phyloP scores from a whole-genome alignment of 768 basidiomycete species.

The Termitomyces sp. region DNA sequence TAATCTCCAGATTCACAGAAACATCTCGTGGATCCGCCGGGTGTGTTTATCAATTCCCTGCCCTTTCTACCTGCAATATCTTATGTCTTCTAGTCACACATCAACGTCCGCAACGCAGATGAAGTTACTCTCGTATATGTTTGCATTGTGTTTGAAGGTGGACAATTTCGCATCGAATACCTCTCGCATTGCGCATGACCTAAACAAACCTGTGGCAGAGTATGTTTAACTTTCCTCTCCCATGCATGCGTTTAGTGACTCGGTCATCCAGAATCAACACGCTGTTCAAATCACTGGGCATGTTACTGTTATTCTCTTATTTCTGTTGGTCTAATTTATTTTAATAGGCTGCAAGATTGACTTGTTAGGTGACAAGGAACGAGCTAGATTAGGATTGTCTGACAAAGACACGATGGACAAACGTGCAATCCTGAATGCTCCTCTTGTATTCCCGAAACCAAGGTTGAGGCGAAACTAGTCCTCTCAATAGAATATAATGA shows the following conservation, averaged over 20 bases:
- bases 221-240: conserved; percentile 29
- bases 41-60: conserved; percentile 25
- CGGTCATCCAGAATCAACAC: conserved; percentile 37
- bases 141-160: conserved; percentile 73
- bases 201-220: conserved; percentile 61
- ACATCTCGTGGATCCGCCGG: conserved; percentile 55
- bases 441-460: conserved; percentile 78
- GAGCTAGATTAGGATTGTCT: conserved; percentile 63
- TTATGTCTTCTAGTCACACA: conserved; percentile 30
- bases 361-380: conserved; percentile 51
- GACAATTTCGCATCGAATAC: conserved; percentile 76
- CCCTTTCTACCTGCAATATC: neutral
- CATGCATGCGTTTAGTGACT: neutral
- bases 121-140: conserved; percentile 69
- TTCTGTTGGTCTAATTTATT: conserved; percentile 2
- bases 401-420: conserved; percentile 57
- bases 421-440: conserved; percentile 68
- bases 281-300: conserved; percentile 75
- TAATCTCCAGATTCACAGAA: conserved; percentile 80
- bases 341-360: conserved; percentile 65
- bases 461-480: conserved; percentile 29
- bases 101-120: conserved; percentile 67
- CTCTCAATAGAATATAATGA: neutral
- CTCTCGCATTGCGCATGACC: conserved; percentile 61
- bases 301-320: conserved; percentile 9